These are phyloP conservation scores for Pythium insidiosum DNA, from an alignment of 352 stramenopile species.

Conservation along the genomic window DNA sequence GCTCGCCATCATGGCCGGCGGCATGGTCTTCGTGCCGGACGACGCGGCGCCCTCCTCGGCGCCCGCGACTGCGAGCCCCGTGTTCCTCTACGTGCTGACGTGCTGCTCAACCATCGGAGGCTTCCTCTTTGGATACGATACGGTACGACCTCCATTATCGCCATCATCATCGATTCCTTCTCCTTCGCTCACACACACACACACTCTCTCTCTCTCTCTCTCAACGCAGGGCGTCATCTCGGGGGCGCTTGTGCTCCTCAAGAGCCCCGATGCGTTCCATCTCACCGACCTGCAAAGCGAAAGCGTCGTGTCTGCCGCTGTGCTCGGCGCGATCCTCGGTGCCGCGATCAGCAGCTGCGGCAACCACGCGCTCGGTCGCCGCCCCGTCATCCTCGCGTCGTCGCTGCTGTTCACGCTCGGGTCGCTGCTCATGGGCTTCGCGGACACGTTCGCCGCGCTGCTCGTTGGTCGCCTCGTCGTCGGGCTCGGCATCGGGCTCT, in stretches of 20 bases:
- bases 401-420: constrained; percentile 57
- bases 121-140: constrained; percentile 82
- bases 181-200: too few relatives aligned
- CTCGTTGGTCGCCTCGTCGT: constrained; percentile 52
- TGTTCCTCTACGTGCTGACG: constrained; percentile 54
- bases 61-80: constrained; percentile 6
- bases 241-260: constrained; percentile 60
- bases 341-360: constrained; percentile 43
- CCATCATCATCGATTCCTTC: too few relatives aligned
- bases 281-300: constrained; percentile 52
- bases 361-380: constrained; percentile 52
- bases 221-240: constrained; percentile 56
- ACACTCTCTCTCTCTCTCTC: too few relatives aligned
- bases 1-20: constrained; percentile 2
- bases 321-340: constrained; percentile 65
- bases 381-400: constrained; percentile 54
- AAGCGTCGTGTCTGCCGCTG: constrained; percentile 57
- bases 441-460: constrained; percentile 36
- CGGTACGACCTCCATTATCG: constrained; percentile 23
- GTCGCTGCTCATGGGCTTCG: constrained; percentile 47
- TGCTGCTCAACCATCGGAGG: constrained; percentile 63
- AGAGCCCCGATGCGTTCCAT: constrained; percentile 49
- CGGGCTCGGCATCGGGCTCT: constrained; percentile 55
- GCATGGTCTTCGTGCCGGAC: constrained; percentile 10
- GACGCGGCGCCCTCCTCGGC: background rate